Percentiles rank a stretch among this genome's conserved stretches.
Conservation (phyloP, 805 yeast species). For the Priceomyces castillae region DNA sequence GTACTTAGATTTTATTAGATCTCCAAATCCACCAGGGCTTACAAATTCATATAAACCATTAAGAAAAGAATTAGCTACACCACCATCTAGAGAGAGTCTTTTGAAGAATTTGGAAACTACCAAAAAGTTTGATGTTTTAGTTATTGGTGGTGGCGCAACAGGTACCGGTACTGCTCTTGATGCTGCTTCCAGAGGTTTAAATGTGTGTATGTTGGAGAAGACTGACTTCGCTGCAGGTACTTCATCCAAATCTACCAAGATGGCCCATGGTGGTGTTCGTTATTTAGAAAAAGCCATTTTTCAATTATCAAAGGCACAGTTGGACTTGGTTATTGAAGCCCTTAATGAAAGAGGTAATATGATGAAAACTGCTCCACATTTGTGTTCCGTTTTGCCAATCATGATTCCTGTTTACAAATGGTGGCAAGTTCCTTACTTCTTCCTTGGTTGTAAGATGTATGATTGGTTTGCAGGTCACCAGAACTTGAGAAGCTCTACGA, state of each 20-base stretch:
- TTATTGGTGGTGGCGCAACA: constrained; percentile 96
- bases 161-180: constrained; percentile 93
- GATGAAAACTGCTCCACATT: constrained; percentile 88
- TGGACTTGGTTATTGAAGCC: constrained; percentile 86
- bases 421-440: constrained; percentile 96
- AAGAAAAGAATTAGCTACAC: constrained; percentile 42
- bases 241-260: constrained; percentile 89
- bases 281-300: constrained; percentile 93
- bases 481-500: constrained; percentile 74
- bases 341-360: constrained; percentile 83
- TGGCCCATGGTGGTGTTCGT: constrained; percentile 97
- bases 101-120: constrained; percentile 43
- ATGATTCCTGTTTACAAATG: constrained; percentile 94
- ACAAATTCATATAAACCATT: constrained; percentile 42
- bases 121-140: constrained; percentile 69
- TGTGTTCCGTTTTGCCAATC: constrained; percentile 81
- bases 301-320: constrained; percentile 86
- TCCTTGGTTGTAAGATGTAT: constrained; percentile 85
- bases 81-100: constrained; percentile 57
- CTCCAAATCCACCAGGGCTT: constrained; percentile 28
- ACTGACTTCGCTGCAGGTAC: constrained; percentile 92
- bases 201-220: constrained; percentile 82
- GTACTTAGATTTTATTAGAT: constrained; percentile 39
- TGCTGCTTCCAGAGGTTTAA: constrained; percentile 86
- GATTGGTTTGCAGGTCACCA: constrained; percentile 90